Conservation (phyloP, 2,329 filamentous ascomycete genomes). For the Blumeria graminis region DNA sequence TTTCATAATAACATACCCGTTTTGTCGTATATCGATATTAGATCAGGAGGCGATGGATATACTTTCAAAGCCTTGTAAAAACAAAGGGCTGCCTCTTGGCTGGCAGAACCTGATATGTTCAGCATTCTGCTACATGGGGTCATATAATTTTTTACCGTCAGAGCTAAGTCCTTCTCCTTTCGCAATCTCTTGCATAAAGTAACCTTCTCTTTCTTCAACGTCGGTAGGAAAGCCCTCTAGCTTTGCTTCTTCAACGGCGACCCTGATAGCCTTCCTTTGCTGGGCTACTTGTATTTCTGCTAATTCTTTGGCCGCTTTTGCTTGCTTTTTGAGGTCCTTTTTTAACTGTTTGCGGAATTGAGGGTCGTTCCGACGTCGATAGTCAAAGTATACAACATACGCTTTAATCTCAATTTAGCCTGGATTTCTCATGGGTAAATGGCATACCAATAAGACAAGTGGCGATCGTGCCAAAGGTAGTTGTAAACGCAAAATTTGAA, state of each 20-base stretch:
- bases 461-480: conserved; percentile 34
- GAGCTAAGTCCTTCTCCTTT: conserved; percentile 61
- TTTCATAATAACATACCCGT: conserved; percentile 25
- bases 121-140: conserved; percentile 4
- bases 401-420: conserved; percentile 17
- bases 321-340: conserved; percentile 50
- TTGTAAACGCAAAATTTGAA: conserved; percentile 31
- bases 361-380: conserved; percentile 35
- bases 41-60: conserved; percentile 76
- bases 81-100: conserved; percentile 66
- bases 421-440: not conserved
- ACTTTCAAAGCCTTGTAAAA: conserved; percentile 99
- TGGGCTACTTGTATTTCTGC: conserved; percentile 38
- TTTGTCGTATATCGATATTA: conserved; percentile 96
- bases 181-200: conserved; percentile 91
- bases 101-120: conserved; percentile 30
- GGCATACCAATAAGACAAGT: conserved; percentile 33
- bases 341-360: conserved; percentile 45
- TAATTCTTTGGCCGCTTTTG: conserved; percentile 46
- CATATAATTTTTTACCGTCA: conserved; percentile 37
- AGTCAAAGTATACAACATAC: conserved; percentile 46
- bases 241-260: conserved; percentile 55
- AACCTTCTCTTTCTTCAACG: conserved; percentile 81
- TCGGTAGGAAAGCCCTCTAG: conserved; percentile 78
- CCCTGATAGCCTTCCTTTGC: conserved; percentile 52